Base-by-base conservation (phyloP, 2,329 filamentous ascomycete species). In the Aspergillus tanneri region DNA sequence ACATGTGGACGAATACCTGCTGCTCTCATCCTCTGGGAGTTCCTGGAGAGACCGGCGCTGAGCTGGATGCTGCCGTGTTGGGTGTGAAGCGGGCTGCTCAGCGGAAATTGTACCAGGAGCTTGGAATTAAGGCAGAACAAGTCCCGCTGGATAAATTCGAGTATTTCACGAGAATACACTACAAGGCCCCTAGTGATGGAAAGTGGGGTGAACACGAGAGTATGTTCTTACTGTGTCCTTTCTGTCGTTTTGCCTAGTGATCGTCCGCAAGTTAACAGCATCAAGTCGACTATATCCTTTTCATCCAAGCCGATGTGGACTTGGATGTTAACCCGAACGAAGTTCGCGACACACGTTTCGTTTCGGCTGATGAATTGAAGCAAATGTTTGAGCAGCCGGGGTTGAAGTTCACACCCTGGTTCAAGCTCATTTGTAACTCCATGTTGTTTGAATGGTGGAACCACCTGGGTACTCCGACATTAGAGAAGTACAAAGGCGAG, bases 1-100 rank as follows among this genome's bases (percentile, higher is more conserved):
- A 96, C 69, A 91, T 96, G 86, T 99, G 93, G 93, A 99, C 93
- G 56, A 99, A 99, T 75, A 99, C 93, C 24, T 99, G 93, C 81
- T 99, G 93, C 79, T 99, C 93, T 30, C 93, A 99, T 72, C 93
- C 93, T 4, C 81, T 99, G 52, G 88, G 89, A 46, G 87, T 96
- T 58, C 88, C 93, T 7, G 86, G 87, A 56, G 93, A 99, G 82
- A 95, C 90, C 21, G 93, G 93, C 54, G 81, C 84, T 24, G 87
- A 86, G 58, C 78, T 99, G 35, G 80, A 85, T 41, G 87, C 89
- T 57, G 87, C 91, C 4, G 77, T 97, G 48, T 77, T 83, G 59
- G 93, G 93, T 22, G 93, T 91, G 59, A 95, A 95, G 78, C 84
- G 87, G 51, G 93, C 93, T 34, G 93, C 93, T 14, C 87, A 91